Evolutionary conservation across 805 yeast genomes (phyloP).

Genomic region (Monosporozyma aerobia): DNA sequence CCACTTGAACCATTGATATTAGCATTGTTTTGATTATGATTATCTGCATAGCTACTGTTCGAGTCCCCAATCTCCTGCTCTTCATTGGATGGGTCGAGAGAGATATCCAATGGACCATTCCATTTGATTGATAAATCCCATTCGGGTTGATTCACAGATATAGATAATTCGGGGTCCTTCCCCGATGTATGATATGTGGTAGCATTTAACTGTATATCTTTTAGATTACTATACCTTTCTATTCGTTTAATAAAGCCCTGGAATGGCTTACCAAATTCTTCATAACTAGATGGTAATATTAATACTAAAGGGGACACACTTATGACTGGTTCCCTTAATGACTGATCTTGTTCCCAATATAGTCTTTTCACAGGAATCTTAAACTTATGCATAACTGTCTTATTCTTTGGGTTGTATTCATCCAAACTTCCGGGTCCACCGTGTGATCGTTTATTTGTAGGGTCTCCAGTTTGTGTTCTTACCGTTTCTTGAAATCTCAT

Average conservation of each 20-base stretch:
- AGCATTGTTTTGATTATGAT: neutral
- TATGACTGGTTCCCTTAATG: constrained; percentile 55
- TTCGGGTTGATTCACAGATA: constrained; percentile 25
- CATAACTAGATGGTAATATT: constrained; percentile 28
- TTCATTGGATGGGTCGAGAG: constrained; percentile 8
- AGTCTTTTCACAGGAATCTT: constrained; percentile 63
- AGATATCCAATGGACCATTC: constrained; percentile 28
- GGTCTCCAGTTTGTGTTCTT: constrained; percentile 8
- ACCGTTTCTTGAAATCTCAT: constrained; percentile 26
- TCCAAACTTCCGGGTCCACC: neutral
- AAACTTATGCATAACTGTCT: constrained; percentile 51
- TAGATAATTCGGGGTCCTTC: constrained; percentile 11
- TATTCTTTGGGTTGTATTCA: constrained; percentile 6
- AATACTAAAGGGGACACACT: constrained; percentile 35
- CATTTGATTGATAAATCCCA: constrained; percentile 28
- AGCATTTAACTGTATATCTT: constrained; percentile 42
- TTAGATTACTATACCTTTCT: constrained; percentile 54
- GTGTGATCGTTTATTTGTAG: neutral
- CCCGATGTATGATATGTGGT: constrained; percentile 3
- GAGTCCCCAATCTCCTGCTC: neutral
- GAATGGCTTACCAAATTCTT: constrained; percentile 36
- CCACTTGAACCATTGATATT: neutral
- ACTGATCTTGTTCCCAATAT: constrained; percentile 43
- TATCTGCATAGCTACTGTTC: neutral
- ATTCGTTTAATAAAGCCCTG: constrained; percentile 47